Conservation (phyloP, 306 rosid genomes). For the Prunus dulcis region DNA sequence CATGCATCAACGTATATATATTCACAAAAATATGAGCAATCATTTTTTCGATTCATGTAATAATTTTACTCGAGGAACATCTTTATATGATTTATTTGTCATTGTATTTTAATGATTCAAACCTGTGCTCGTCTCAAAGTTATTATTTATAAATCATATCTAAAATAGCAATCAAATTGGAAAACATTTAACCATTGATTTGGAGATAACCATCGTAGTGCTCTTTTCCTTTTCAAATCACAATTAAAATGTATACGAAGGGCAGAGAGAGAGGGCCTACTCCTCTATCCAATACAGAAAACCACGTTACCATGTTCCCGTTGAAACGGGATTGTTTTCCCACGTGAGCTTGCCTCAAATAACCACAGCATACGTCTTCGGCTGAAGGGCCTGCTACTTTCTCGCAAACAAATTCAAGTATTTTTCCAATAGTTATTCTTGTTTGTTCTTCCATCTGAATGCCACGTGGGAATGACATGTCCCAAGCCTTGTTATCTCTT, state of each 20-base stretch:
- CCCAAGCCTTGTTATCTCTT: not conserved
- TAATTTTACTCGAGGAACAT: no score
- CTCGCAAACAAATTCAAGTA: not conserved
- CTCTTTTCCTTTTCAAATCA: no score
- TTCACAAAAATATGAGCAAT: no score
- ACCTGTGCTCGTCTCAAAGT: rapidly evolving
- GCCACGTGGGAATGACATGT: not conserved
- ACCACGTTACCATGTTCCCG: not conserved
- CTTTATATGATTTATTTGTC: no score
- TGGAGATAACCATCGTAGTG: no score
- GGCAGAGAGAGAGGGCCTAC: not conserved
- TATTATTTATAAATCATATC: no score
- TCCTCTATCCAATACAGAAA: not conserved
- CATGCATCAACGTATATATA: not conserved
- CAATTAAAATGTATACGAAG: no score
- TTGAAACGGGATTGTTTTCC: not conserved
- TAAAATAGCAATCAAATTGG: no score
- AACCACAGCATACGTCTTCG: not conserved
- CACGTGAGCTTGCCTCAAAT: not conserved
- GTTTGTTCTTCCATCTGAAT: not conserved
- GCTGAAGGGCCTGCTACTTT: no score
- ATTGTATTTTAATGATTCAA: no score
- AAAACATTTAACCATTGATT: no score
- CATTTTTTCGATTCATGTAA: no score
- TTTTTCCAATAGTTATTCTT: not conserved